phyloP scores from a whole-genome alignment of 1,284 basidiomycete genomes.

The Ganoderma lucidum region DNA sequence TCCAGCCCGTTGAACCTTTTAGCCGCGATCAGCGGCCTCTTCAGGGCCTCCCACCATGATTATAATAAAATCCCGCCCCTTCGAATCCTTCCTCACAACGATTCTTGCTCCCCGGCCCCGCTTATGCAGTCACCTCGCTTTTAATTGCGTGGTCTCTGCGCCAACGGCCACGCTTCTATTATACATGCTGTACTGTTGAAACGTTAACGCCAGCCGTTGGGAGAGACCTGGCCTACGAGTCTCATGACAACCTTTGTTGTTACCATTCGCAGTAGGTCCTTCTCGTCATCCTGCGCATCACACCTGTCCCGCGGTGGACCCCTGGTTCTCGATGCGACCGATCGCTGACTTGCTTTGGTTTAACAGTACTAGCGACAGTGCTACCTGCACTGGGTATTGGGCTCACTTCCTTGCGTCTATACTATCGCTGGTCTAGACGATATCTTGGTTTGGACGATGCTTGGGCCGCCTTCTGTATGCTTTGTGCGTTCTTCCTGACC shows the following conservation, averaged over 20 bases:
- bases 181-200: slow-evolving; percentile 15
- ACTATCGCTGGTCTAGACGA: slow-evolving; percentile 32
- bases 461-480: slow-evolving; percentile 38
- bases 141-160: slow-evolving; percentile 5
- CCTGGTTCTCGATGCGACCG: not conserved
- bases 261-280: slow-evolving; percentile 31
- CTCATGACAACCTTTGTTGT: slow-evolving; percentile 28
- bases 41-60: slow-evolving; percentile 11
- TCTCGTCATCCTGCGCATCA: not conserved
- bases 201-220: not conserved
- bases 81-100: not conserved
- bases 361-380: slow-evolving; percentile 36
- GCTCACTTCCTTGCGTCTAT: slow-evolving; percentile 37
- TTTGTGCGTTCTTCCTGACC: slow-evolving; percentile 33
- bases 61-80: slow-evolving; percentile 12
- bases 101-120: slow-evolving; percentile 8
- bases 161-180: not conserved
- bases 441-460: slow-evolving; percentile 43
- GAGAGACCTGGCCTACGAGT: slow-evolving; percentile 6
- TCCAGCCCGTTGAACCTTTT: slow-evolving; percentile 1
- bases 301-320: not conserved
- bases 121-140: slow-evolving; percentile 13
- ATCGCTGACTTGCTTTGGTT: not conserved
- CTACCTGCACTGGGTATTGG: slow-evolving; percentile 36
- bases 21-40: slow-evolving; percentile 17